Base-by-base conservation (phyloP, 2,329 filamentous ascomycete species). In the Aspergillus ibericus region DNA sequence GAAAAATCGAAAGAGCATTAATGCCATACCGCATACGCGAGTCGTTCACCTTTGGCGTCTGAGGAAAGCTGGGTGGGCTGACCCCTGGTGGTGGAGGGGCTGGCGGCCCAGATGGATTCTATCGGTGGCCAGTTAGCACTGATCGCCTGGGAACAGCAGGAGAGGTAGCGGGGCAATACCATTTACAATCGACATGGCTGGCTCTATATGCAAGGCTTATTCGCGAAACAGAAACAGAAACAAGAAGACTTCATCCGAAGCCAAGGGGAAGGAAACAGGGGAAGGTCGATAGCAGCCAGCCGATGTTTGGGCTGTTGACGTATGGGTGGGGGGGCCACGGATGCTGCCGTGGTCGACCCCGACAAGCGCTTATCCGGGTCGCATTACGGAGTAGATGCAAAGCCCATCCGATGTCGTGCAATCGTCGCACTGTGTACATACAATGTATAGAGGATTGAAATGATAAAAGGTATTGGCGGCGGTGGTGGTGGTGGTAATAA, bases 1-100 rank as follows among this genome's bases (percentile, higher is more conserved):
- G 4, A 9, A 18, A 4, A 12, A 12, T 15, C 5, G 12, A 20
- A 4, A 27, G 20, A 15, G 8, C 1, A 4, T 18, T 5, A 36
- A 35, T 29, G 7, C 25, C 55, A 76, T 82, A 96, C 92, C 61
- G 93, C 92, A 77, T 99, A 99, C 59, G 92, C 90, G 78, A 99
- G 88, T 65, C 91, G 86, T 79, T 97, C 89, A 65, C 95, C 93
- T 77, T 96, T 96, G 63, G 88, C 79, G 76, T 98, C 93, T 44
- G 87, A 85, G 36, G 92, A 96, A 51, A 99, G 87, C 72, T 91
- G 91, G 12, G 93, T 97, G 59, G 93, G 89, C 74, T 93, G 89
- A 59, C 93, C 93, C 66, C 95, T 87, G 57, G 85, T 87, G 27
- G 93, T 97, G 56, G 86, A 87, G 55, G 95, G 95, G 63, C 89